Base-by-base conservation (phyloP, 768 basidiomycete genomes). In the Leccinum imitatum region DNA sequence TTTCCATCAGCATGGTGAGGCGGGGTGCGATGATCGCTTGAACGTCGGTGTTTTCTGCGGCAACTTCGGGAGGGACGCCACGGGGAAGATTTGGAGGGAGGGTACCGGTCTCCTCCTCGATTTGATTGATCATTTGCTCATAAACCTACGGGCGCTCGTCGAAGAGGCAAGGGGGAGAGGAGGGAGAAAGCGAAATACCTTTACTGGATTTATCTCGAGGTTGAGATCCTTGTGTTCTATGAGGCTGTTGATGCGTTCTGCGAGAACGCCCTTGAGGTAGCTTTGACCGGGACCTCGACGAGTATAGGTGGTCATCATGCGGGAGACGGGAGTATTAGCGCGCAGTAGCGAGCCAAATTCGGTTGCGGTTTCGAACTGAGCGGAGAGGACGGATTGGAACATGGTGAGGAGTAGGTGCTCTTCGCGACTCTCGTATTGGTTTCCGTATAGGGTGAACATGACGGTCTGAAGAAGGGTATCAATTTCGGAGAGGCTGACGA, bases 221-320 rank as follows among this genome's bases (percentile, higher is more conserved):
- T 99, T 98, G 65, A 99, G 87, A 73, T 98, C 97, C 78, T 98
- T 98, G 81, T 98, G 97, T 74, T 99, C 97, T 68, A 99, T 98
- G 65, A 99, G 80, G 68, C 93, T 94, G 77, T 99, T 98, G 77
- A 99, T 98, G 64, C 96, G 87, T 71, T 99, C 97, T 25, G 97
- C 95, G 51, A 99, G 82, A 30, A 98, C 95, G 63, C 90, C 89
- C 81, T 99, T 99, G 64, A 99, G 86, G 75, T 98, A 99, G 68
- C 93, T 95, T 76, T 98, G 97, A 58, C 97, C 97, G 1, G 97
- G 97, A 59, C 97, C 97, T 57, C 97, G 90, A 61, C 97, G 91
- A 56, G 97, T 98, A 77, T 99, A 99, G 19, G 97, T 98, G 50
- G 97, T 99, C 97, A 99, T 99, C 97, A 99, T 99, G 41, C 97